Percentiles rank a stretch among this genome's conserved stretches.
Conservation (phyloP, 768 basidiomycete genomes). For the Sarcodon sp. region DNA sequence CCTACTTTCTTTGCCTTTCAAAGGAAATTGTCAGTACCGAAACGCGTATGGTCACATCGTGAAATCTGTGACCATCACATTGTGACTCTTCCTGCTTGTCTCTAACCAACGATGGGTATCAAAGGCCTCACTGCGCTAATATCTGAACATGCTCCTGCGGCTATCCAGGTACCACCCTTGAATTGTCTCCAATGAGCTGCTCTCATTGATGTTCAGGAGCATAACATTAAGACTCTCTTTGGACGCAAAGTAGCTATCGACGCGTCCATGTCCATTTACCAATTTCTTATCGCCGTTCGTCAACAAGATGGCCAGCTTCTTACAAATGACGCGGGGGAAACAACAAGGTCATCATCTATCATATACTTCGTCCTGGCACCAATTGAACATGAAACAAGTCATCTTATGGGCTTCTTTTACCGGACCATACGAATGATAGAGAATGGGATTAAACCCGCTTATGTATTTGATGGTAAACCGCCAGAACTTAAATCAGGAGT, state of each 20-base stretch:
- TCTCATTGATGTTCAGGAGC: conserved; percentile 34
- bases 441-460: conserved; percentile 95
- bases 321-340: conserved; percentile 95
- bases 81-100: neutral
- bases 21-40: too few relatives aligned
- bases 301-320: conserved; percentile 95
- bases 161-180: conserved; percentile 36
- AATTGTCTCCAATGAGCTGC: neutral
- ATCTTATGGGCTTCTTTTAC: conserved; percentile 98
- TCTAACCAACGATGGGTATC: conserved; percentile 60
- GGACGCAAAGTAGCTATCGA: conserved; percentile 98
- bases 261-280: conserved; percentile 95
- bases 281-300: conserved; percentile 95
- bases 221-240: conserved; percentile 95
- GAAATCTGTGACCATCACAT: too few relatives aligned
- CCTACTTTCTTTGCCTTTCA: too few relatives aligned
- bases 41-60: too few relatives aligned
- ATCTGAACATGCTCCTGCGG: conserved; percentile 78
- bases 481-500: conserved; percentile 96
- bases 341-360: conserved; percentile 47
- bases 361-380: neutral
- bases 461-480: conserved; percentile 98
- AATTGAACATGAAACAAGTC: conserved; percentile 29
- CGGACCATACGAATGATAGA: conserved; percentile 96
- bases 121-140: conserved; percentile 89